phyloP scores from a whole-genome alignment of 495 filamentous ascomycete genomes.

The Penicillium fimorum region DNA sequence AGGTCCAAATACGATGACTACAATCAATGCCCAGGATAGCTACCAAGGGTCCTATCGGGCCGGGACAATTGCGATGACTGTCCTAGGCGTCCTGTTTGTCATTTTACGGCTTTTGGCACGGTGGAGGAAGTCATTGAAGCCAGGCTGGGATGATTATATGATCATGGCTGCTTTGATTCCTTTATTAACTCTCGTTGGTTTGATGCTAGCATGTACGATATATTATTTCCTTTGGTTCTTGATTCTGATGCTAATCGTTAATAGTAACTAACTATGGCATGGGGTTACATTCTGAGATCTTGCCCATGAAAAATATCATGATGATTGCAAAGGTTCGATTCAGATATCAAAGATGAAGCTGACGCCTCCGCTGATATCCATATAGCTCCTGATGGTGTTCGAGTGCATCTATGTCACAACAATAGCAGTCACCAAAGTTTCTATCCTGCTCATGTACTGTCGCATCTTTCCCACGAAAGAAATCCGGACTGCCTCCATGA shows the following conservation, averaged over 20 bases:
- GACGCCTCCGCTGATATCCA: background rate
- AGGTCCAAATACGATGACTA: background rate
- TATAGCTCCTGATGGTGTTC: slow-evolving; percentile 15
- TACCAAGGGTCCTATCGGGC: slow-evolving; percentile 14
- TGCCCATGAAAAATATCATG: slow-evolving; percentile 6
- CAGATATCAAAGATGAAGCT: background rate
- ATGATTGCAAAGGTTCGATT: slow-evolving; percentile 14
- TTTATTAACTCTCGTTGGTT: slow-evolving; percentile 4
- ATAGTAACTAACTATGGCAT: slow-evolving; percentile 20
- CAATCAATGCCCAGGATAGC: background rate
- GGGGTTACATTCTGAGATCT: slow-evolving; percentile 10
- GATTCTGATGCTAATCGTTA: background rate
- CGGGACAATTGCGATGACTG: slow-evolving; percentile 13
- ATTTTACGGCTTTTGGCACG: slow-evolving; percentile 12
- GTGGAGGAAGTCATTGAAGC: slow-evolving; percentile 8
- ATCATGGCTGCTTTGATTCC: slow-evolving; percentile 14
- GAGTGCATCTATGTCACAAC: slow-evolving; percentile 14
- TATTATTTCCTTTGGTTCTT: background rate
- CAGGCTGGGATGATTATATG: slow-evolving; percentile 14
- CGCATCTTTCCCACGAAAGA: slow-evolving; percentile 40
- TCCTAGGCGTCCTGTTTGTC: slow-evolving; percentile 15
- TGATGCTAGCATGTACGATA: slow-evolving; percentile 11
- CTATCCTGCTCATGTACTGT: slow-evolving; percentile 46
- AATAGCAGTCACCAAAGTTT: slow-evolving; percentile 26
- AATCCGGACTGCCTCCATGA: slow-evolving; percentile 37